These are phyloP conservation scores for Trichoderma arundinaceum DNA, from an alignment of 2,329 filamentous ascomycete genomes.

Conservation along the genomic window DNA sequence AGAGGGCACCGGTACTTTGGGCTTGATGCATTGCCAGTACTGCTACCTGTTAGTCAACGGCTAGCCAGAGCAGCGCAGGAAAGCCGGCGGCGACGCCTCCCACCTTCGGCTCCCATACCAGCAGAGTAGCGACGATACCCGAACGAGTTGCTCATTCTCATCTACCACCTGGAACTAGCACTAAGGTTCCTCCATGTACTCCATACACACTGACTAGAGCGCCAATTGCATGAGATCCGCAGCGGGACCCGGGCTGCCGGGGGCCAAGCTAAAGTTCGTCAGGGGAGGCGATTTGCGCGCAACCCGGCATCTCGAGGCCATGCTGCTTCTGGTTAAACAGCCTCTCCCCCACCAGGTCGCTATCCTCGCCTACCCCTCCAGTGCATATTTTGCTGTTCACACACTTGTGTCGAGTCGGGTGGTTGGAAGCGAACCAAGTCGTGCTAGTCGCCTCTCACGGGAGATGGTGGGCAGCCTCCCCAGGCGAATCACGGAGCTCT, in stretches of 20 bases:
- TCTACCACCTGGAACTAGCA: no score
- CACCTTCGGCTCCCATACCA: no score
- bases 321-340: not conserved
- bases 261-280: constrained; percentile 16
- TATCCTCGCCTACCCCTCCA: no score
- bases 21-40: not conserved
- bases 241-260: constrained; percentile 25
- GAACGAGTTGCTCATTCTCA: no score
- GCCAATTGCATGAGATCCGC: constrained; percentile 28
- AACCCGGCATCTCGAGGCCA: constrained; percentile 15
- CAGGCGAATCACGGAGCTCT: constrained; percentile 21
- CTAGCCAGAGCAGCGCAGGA: no score
- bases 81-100: no score
- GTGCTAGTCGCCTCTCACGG: not conserved
- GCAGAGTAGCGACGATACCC: no score
- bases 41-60: no score
- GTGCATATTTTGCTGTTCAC: no score
- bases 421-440: not conserved
- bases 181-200: no score
- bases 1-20: not conserved
- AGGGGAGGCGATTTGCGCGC: constrained; percentile 27
- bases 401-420: not conserved
- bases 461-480: not conserved
- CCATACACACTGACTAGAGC: constrained; percentile 2
- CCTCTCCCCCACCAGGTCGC: no score